Evolutionary conservation across 106 monocot genomes (phyloP).

Genomic region (Platanthera zijinensis): DNA sequence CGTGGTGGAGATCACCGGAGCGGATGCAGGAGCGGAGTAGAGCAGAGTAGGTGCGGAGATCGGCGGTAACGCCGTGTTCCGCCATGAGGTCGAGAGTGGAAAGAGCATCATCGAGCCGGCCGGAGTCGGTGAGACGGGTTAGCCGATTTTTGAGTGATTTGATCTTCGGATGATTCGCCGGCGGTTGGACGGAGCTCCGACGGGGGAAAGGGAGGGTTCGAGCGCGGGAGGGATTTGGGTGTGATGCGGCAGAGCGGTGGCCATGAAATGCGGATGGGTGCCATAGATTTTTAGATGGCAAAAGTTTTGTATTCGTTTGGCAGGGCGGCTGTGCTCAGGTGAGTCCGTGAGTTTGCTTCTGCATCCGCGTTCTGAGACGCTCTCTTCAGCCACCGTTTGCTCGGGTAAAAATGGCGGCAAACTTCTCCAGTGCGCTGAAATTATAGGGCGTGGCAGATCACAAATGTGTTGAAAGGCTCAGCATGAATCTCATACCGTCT

Average conservation of each 20-base stretch:
- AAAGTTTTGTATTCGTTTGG: too few relatives aligned
- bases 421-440: too few relatives aligned
- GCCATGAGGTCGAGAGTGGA: constrained; percentile 29
- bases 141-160: constrained; percentile 24
- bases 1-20: constrained; percentile 38
- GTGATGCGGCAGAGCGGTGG: not conserved
- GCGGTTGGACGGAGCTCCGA: not conserved
- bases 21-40: constrained; percentile 63
- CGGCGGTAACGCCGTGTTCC: constrained; percentile 21
- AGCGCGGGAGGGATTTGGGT: not conserved
- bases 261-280: not conserved
- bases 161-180: not conserved
- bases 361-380: too few relatives aligned
- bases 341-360: too few relatives aligned
- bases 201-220: not conserved
- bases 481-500: too few relatives aligned
- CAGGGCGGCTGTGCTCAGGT: too few relatives aligned
- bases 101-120: constrained; percentile 28
- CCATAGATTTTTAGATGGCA: too few relatives aligned
- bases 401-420: too few relatives aligned
- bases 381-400: too few relatives aligned
- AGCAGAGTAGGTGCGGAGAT: constrained; percentile 39
- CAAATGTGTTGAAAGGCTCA: too few relatives aligned
- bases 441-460: too few relatives aligned
- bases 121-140: constrained; percentile 23